These are phyloP conservation scores for Herpetomonas samuelpessoai DNA, from an alignment of 208 protist genomes.

Conservation along the genomic window DNA sequence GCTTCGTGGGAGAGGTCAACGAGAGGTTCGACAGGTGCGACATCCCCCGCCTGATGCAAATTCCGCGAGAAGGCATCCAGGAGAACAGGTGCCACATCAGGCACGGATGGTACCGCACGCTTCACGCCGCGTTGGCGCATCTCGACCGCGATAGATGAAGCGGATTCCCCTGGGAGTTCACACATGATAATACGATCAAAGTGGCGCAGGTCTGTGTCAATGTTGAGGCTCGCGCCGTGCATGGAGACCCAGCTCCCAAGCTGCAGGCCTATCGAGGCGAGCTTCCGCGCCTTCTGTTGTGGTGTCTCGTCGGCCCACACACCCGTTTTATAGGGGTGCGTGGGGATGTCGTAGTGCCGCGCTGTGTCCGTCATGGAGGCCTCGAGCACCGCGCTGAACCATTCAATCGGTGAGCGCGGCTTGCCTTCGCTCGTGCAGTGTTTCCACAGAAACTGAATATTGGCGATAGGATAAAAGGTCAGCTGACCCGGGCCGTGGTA, in stretches of 20 bases:
- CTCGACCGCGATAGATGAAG: conserved; percentile 61
- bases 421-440: conserved; percentile 38
- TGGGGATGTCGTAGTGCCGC: conserved; percentile 47
- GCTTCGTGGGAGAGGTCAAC: conserved; percentile 4
- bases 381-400: conserved; percentile 79
- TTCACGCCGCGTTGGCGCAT: conserved; percentile 17
- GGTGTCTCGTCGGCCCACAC: conserved; percentile 62
- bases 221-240: conserved; percentile 83
- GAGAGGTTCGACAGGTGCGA: neutral
- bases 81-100: conserved; percentile 11
- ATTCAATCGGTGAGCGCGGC: conserved; percentile 76
- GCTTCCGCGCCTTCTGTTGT: conserved; percentile 36
- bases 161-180: conserved; percentile 59
- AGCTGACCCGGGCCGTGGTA: conserved; percentile 88
- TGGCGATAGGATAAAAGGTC: conserved; percentile 84
- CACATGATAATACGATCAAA: conserved; percentile 88
- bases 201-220: conserved; percentile 54
- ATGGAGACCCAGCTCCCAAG: conserved; percentile 88
- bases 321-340: conserved; percentile 61
- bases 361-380: conserved; percentile 69
- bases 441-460: conserved; percentile 74
- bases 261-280: conserved; percentile 84
- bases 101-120: conserved; percentile 3
- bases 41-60: neutral
- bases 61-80: conserved; percentile 4